Percentiles rank a stretch among this genome's conserved stretches.
Conservation (phyloP, 1,284 basidiomycete genomes). For the Tilletia indica region DNA sequence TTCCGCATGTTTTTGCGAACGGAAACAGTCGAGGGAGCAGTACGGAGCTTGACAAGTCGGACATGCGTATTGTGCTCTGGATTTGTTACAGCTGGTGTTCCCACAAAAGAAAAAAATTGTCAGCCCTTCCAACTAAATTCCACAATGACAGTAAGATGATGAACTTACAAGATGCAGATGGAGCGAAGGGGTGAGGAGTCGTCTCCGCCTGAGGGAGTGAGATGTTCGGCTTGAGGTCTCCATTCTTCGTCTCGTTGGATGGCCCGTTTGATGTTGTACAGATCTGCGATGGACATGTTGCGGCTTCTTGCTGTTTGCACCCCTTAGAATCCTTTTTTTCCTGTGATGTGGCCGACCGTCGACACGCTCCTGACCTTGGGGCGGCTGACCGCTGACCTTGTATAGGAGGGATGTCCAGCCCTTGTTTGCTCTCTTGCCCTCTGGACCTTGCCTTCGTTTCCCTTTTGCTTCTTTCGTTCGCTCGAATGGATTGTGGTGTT, state of each 20-base stretch:
- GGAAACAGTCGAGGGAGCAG: conserved; percentile 45
- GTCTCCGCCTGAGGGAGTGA: conserved; percentile 22
- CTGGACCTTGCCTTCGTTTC: too few species aligned
- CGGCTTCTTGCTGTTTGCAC: neutral
- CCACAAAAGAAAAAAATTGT: too few species aligned
- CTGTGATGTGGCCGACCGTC: too few species aligned
- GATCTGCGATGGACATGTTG: conserved; percentile 34
- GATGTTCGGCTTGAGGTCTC: conserved; percentile 27
- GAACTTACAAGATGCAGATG: conserved; percentile 35
- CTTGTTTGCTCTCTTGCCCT: too few species aligned
- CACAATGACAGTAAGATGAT: too few species aligned
- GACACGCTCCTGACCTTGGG: too few species aligned
- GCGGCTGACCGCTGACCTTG: too few species aligned
- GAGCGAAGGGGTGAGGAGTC: conserved; percentile 23
- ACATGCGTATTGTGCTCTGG: conserved; percentile 39
- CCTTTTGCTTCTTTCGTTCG: too few species aligned
- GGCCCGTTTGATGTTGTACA: conserved; percentile 41
- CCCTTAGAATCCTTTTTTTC: too few species aligned
- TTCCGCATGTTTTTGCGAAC: conserved; percentile 29
- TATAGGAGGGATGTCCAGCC: too few species aligned
- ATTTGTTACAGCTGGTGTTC: conserved; percentile 30
- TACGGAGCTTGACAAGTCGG: conserved; percentile 45
- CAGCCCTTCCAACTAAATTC: neutral
- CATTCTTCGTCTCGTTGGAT: conserved; percentile 32
- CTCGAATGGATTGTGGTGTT: too few species aligned